Evolutionary conservation across 1,284 basidiomycete species (phyloP).

Genomic region (Puccinia polysora): DNA sequence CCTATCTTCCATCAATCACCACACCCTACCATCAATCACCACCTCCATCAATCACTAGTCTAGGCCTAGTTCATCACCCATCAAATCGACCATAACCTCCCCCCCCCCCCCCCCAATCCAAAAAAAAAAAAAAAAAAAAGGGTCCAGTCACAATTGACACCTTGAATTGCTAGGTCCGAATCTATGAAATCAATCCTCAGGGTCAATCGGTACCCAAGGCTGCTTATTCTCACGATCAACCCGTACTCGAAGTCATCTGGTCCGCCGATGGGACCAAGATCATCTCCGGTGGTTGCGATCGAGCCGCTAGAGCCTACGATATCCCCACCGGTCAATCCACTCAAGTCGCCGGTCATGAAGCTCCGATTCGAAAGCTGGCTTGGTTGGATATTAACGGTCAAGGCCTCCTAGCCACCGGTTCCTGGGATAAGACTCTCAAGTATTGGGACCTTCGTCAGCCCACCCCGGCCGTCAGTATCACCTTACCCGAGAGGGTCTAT

Average conservation of each 20-base stretch:
- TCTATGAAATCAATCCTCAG: slow-evolving; percentile 59
- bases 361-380: slow-evolving; percentile 69
- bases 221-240: slow-evolving; percentile 74
- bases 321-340: slow-evolving; percentile 61
- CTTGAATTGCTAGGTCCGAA: slow-evolving; percentile 57
- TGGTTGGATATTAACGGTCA: slow-evolving; percentile 66
- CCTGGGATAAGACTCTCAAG: slow-evolving; percentile 90
- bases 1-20: slow-evolving; percentile 12
- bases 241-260: slow-evolving; percentile 77
- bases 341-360: slow-evolving; percentile 77
- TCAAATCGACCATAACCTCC: no score
- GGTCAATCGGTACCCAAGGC: slow-evolving; percentile 68
- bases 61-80: slow-evolving; percentile 52
- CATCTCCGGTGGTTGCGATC: slow-evolving; percentile 76
- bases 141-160: neutral
- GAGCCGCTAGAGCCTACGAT: slow-evolving; percentile 71
- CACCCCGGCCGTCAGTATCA: slow-evolving; percentile 69
- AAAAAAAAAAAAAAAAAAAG: neutral
- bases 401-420: slow-evolving; percentile 73
- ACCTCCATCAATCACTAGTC: slow-evolving; percentile 74
- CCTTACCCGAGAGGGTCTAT: slow-evolving; percentile 83
- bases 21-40: slow-evolving; percentile 67
- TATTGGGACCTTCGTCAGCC: slow-evolving; percentile 83
- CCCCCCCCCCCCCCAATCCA: neutral
- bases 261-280: slow-evolving; percentile 74